phyloP scores from a whole-genome alignment of 1,139 yeast genomes.

The Hansenula lynferdii region DNA sequence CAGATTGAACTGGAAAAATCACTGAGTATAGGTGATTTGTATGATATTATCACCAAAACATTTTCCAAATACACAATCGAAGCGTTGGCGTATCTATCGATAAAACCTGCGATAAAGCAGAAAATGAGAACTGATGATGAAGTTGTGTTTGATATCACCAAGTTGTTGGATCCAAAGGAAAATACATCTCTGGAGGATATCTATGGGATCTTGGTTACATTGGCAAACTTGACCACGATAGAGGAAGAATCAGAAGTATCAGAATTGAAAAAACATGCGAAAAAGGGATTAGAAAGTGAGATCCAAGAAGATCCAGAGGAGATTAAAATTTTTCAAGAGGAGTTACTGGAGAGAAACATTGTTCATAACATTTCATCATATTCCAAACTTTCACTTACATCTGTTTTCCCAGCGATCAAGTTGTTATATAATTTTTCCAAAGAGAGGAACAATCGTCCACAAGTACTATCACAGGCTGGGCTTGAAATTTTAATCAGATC shows the following conservation, averaged over 20 bases:
- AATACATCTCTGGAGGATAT: constrained; percentile 1
- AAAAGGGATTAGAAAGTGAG: constrained; percentile 17
- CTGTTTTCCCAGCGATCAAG: constrained; percentile 12
- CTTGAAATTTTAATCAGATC: constrained; percentile 33
- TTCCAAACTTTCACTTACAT: constrained; percentile 12
- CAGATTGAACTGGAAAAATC: constrained; percentile 22
- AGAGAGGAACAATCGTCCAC: constrained; percentile 22
- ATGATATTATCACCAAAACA: constrained; percentile 18
- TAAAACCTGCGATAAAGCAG: constrained; percentile 29
- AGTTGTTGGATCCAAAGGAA: constrained; percentile 11
- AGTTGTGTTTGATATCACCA: constrained; percentile 22
- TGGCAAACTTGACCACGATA: constrained; percentile 32
- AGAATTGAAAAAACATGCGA: constrained; percentile 26
- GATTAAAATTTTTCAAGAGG: constrained; percentile 15
- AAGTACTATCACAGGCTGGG: constrained; percentile 41
- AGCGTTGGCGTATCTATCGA: constrained; percentile 37
- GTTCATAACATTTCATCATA: constrained; percentile 11
- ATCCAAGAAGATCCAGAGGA: constrained; percentile 7
- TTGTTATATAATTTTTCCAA: constrained; percentile 13
- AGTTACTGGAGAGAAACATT: constrained; percentile 17
- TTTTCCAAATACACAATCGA: constrained; percentile 28
- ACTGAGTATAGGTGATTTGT: constrained; percentile 22
- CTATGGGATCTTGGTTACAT: constrained; percentile 32
- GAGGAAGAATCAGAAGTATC: constrained; percentile 23
- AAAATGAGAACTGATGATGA: constrained; percentile 30